Evolutionary conservation across 2,329 filamentous ascomycete genomes (phyloP).

Genomic region (Bipolaris bicolor): DNA sequence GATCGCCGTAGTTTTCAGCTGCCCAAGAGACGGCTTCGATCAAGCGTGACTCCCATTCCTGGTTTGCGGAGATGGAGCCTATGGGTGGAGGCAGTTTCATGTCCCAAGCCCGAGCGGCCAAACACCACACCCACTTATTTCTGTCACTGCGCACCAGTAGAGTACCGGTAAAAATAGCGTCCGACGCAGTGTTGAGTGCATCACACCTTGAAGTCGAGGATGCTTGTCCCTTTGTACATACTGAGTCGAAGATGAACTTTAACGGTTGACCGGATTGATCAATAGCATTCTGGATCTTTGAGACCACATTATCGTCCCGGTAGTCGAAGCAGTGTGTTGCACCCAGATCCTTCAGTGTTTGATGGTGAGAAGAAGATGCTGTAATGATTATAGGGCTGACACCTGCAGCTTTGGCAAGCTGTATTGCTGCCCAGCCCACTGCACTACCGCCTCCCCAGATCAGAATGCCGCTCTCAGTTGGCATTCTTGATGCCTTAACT

Average conservation of each 20-base stretch:
- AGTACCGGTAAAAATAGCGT: not conserved
- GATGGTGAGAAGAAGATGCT: not conserved
- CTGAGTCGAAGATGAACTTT: not conserved
- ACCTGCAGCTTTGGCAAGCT: not conserved
- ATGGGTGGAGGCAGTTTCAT: not conserved
- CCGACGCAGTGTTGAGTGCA: not conserved
- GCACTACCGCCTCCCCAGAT: not conserved
- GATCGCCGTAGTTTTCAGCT: not conserved
- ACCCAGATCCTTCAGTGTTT: not conserved
- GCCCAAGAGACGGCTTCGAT: not conserved
- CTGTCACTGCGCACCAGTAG: not conserved
- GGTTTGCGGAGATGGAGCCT: not conserved
- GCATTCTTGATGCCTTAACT: not conserved
- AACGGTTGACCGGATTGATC: not conserved
- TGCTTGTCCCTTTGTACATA: not conserved
- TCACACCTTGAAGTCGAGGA: not conserved
- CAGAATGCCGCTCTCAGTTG: not conserved
- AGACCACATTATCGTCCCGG: not conserved
- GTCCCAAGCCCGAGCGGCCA: not conserved
- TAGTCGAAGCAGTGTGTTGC: not conserved
- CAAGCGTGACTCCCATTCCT: not conserved
- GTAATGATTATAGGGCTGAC: not conserved
- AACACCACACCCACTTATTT: not conserved
- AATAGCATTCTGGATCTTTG: not conserved
- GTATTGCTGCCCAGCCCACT: not conserved